Base-by-base conservation (phyloP, 2,329 filamentous ascomycete genomes). In the Pyrenophora teres region DNA sequence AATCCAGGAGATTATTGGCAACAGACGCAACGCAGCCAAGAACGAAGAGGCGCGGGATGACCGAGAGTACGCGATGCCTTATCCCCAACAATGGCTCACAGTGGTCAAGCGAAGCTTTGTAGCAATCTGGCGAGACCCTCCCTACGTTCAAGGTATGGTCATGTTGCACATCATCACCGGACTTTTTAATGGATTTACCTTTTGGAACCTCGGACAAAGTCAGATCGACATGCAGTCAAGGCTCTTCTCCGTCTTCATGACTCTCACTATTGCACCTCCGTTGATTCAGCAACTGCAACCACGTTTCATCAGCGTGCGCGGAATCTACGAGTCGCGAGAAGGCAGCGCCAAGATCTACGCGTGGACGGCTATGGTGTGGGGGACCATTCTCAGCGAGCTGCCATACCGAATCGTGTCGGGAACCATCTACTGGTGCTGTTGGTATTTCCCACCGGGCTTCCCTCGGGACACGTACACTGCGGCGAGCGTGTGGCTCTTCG, bases 271-370 rank as follows among this genome's bases (percentile, higher is more conserved):
- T 57, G 82, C 83, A 1, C 88, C 88, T 0, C 87, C 87, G 0
- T 76, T 92, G 0, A 89, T 92, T 51, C 87, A 92, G 63, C 88
- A 92, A 62, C 78, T 92, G 0, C 87, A 92, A 64, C 89, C 89
- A 0, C 82, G 83, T 4, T 92, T 88, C 67, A 76, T 91, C 44
- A 77, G 82, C 52, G 82, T 84, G 38, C 81, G 88, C 3, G 78
- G 82, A 27, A 79, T 93, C 21, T 94, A 89, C 74, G 77, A 87
- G 68, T 84, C 81, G 1, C 82, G 90, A 4, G 90, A 94, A 70
- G 82, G 85, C 41, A 89, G 83, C n/a, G 84, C 87, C 13, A 91
- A 91, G 70, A 90, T 91, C 21, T 94, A 93, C 73, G 86, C 83
- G 1, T 92, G 89, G 88, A 73, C 82, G 12, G 87, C 88, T 0